These are phyloP conservation scores for Candida odintsovae DNA, from an alignment of 805 yeast genomes.

Conservation along the genomic window DNA sequence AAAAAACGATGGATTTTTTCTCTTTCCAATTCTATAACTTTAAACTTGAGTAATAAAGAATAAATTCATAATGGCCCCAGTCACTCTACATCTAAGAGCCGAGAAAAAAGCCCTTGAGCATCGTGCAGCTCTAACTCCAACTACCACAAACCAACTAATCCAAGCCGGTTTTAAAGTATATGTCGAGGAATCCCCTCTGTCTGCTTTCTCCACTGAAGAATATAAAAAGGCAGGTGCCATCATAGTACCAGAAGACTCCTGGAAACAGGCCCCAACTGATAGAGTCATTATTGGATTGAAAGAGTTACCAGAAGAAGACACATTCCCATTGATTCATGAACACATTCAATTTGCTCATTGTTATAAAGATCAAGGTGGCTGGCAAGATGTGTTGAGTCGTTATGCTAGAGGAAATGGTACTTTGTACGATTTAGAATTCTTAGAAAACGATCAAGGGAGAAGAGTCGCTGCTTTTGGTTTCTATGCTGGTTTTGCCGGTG, in stretches of 20 bases:
- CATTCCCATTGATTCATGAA: conserved; percentile 90
- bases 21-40: neutral
- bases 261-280: conserved; percentile 88
- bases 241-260: conserved; percentile 89
- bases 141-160: conserved; percentile 75
- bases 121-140: conserved; percentile 94
- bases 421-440: conserved; percentile 89
- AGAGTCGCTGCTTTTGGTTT: conserved; percentile 99
- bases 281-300: conserved; percentile 90
- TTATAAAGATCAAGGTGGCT: conserved; percentile 95
- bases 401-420: conserved; percentile 90
- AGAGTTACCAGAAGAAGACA: conserved; percentile 85
- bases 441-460: conserved; percentile 91
- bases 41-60: neutral
- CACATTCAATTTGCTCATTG: conserved; percentile 99
- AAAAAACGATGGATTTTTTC: neutral
- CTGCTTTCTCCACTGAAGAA: conserved; percentile 72
- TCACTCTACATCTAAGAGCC: conserved; percentile 85
- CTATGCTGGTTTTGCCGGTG: conserved; percentile 99
- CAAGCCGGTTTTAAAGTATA: conserved; percentile 85
- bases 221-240: conserved; percentile 77
- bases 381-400: conserved; percentile 86
- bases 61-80: conserved; percentile 29
- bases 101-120: conserved; percentile 97
- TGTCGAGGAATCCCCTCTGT: conserved; percentile 84